Evolutionary conservation across 2,329 filamentous ascomycete genomes (phyloP).

Genomic region (Xylariaceae sp.): DNA sequence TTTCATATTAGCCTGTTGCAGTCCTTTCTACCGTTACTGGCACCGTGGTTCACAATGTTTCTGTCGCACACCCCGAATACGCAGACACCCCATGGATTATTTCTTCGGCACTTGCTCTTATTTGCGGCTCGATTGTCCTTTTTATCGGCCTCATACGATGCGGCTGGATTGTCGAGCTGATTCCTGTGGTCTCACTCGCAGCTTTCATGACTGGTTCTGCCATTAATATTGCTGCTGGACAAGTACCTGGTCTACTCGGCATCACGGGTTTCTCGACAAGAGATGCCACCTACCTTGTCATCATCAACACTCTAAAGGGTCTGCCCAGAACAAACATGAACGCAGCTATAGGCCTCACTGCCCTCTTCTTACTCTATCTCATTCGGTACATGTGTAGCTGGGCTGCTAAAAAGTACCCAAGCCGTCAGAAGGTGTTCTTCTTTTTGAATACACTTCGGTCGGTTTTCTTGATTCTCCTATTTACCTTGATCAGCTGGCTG

Average conservation of each 20-base stretch:
- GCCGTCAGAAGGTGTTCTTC: slow-evolving; percentile 70
- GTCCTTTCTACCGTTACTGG: slow-evolving; percentile 92
- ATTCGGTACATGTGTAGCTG: slow-evolving; percentile 63
- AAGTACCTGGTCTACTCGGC: slow-evolving; percentile 77
- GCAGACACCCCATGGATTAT: slow-evolving; percentile 55
- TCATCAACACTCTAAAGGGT: slow-evolving; percentile 75
- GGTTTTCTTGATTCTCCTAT: slow-evolving; percentile 84
- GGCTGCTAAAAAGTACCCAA: slow-evolving; percentile 63
- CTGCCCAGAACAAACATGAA: slow-evolving; percentile 65
- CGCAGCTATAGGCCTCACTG: slow-evolving; percentile 82
- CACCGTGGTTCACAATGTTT: slow-evolving; percentile 65
- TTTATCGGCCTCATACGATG: slow-evolving; percentile 72
- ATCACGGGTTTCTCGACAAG: slow-evolving; percentile 69
- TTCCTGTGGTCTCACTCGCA: slow-evolving; percentile 82
- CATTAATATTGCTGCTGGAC: slow-evolving; percentile 79
- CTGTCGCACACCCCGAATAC: slow-evolving; percentile 48
- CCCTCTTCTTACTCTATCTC: slow-evolving; percentile 69
- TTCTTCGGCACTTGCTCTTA: slow-evolving; percentile 71
- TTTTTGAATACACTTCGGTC: slow-evolving; percentile 88
- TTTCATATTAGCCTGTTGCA: slow-evolving; percentile 65
- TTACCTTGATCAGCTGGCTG: slow-evolving; percentile 84
- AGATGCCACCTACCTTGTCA: slow-evolving; percentile 71
- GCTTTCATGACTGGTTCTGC: slow-evolving; percentile 98
- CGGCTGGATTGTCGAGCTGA: slow-evolving; percentile 90
- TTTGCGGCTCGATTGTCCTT: slow-evolving; percentile 71